These are phyloP conservation scores for Penicillium verrucosum DNA, from an alignment of 2,329 filamentous ascomycete genomes.

Conservation along the genomic window DNA sequence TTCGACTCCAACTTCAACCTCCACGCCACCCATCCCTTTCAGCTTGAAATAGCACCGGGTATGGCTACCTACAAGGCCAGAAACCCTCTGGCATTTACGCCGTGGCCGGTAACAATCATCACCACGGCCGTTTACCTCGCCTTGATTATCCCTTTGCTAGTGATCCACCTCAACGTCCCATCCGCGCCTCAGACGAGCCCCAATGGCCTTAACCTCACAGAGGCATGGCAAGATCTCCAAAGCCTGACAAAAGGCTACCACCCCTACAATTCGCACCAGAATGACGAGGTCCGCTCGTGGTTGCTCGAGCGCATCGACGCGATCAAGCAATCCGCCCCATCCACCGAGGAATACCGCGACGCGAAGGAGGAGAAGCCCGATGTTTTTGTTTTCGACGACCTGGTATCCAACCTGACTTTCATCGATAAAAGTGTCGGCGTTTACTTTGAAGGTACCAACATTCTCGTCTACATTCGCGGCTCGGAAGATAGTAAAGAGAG, in stretches of 20 bases:
- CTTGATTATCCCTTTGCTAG: conserved; percentile 67
- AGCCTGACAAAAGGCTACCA: conserved; percentile 72
- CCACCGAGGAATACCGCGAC: conserved; percentile 16
- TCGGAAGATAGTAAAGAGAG: conserved; percentile 66
- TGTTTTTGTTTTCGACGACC: conserved; percentile 71
- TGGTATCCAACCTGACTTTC: conserved; percentile 72
- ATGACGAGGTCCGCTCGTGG: conserved; percentile 76
- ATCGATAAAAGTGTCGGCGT: conserved; percentile 54
- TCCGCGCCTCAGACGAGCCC: conserved; percentile 57
- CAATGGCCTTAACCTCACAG: conserved; percentile 71
- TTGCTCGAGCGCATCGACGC: conserved; percentile 67
- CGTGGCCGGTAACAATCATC: conserved; percentile 77
- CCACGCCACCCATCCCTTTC: conserved; percentile 5
- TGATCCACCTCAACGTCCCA: conserved; percentile 74
- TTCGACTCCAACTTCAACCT: conserved; percentile 20
- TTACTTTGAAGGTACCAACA: conserved; percentile 91
- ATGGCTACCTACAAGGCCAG: conserved; percentile 39
- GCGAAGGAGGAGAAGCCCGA: conserved; percentile 28
- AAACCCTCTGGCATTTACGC: conserved; percentile 67
- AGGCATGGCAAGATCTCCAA: conserved; percentile 83
- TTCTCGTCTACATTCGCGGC: conserved; percentile 87
- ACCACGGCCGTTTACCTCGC: conserved; percentile 73
- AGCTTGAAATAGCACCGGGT: conserved; percentile 5
- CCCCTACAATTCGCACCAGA: conserved; percentile 81
- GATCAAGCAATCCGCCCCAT: conserved; percentile 64